Conservation (phyloP, 257 asterid genomes). For the Henckelia pumila region DNA sequence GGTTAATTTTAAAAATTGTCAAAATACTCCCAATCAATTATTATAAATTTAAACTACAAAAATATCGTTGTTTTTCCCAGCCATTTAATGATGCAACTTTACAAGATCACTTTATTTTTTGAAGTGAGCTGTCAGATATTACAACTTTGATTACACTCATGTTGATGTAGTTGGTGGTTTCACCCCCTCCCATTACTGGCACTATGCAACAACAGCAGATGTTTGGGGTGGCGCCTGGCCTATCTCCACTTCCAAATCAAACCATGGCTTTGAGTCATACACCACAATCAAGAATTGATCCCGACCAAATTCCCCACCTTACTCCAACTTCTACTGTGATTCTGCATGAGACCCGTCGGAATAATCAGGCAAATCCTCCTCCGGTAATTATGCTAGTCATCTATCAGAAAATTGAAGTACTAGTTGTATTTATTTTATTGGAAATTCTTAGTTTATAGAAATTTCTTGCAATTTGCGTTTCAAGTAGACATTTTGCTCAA, state of each 20-base stretch:
- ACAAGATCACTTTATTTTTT: constrained; percentile 14
- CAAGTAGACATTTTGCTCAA: constrained; percentile 16
- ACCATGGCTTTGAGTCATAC: constrained; percentile 70
- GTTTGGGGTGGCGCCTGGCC: constrained; percentile 75
- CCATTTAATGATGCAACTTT: constrained; percentile 18
- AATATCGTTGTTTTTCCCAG: no score
- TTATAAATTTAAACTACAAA: no score
- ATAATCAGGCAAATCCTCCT: constrained; percentile 96
- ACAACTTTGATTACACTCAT: constrained; percentile 27
- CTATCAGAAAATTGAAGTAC: background rate
- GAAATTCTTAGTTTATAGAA: constrained; percentile 1
- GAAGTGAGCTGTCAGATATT: constrained; percentile 1
- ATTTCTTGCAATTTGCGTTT: constrained; percentile 3
- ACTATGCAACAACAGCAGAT: constrained; percentile 63
- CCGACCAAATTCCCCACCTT: constrained; percentile 95
- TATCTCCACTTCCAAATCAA: constrained; percentile 63
- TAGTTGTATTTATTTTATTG: background rate
- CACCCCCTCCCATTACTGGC: constrained; percentile 68
- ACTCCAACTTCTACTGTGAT: constrained; percentile 59
- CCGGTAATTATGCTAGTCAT: constrained; percentile 54
- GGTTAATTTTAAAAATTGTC: no score
- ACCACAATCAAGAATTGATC: constrained; percentile 88
- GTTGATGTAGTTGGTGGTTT: constrained; percentile 51
- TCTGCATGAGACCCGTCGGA: constrained; percentile 91
- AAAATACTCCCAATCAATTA: no score